Base-by-base conservation (phyloP, 2,329 filamentous ascomycete genomes). In the Penicillium sp. region DNA sequence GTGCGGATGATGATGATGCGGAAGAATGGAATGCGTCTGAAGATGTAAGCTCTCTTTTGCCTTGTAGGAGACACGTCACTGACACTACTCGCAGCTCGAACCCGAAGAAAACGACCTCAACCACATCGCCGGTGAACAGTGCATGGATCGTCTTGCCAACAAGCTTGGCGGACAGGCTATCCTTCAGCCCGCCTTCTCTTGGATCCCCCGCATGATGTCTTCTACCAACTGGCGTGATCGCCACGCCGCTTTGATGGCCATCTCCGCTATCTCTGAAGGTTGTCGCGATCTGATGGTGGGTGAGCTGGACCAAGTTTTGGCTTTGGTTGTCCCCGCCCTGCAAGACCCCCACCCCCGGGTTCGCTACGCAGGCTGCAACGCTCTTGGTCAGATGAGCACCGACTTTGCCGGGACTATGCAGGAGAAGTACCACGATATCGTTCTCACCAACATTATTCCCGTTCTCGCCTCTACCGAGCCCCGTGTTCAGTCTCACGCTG, bases 341-440 rank as follows among this genome's bases (percentile, higher is more conserved):
- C 84, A 86, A 62, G 92, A 99, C 66, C 81, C 87, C 33, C 93
- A 99, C 66, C 88, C 93, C 34, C 88, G 93, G 66, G 93, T 99
- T 47, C 86, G 92, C 63, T 99, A 95, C 85, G 93, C 93, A 44
- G 93, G 91, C 29, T 99, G 93, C 77, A 97, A 99, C 66, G 93
- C 93, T 35, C 80, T 99, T n/a, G 93, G 93, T 25, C 93, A 99
- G 72, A 99, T 99, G 93, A 97, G 92, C 75, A 99, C 93, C 28
- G 93, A 99, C 67, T 99, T 99, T 70, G 92, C 95, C 11, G 91
- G 91, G 11, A 95, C 88, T 10, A 97, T 99, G 92, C 93, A 99
- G 72, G 87, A 89, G 59, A 93, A 95, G 63, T 95, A 95, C 71
- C 93, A 95, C 70, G 82, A 88, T 56, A 79, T 85, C 37, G 88